Evolutionary conservation across 176 grass and related monocot genomes (phyloP), one percentile per base, ranked within the genome.

Genomic region (Coix lacrymajobi): DNA sequence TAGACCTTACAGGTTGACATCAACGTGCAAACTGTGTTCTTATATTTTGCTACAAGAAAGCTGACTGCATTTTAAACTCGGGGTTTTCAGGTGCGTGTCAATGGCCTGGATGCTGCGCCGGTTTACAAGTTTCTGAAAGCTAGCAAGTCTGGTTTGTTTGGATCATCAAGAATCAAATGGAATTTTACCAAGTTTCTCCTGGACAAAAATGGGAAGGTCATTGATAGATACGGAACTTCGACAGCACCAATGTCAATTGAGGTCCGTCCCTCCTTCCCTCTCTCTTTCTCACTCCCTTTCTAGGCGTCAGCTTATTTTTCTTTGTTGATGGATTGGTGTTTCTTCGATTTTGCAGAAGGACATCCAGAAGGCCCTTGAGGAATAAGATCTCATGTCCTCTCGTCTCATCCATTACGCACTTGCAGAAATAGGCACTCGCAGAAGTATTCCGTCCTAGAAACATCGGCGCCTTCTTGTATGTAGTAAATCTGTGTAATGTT

Each of bases 111-210:
- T 44, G 66, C 96, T 33, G 79, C 82, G 0, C 92, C 96, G 28
- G 44, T 98, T 68, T 98, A 95, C 75, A 90, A 93, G 75, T 98
- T 95, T 76, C 62, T 98, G n/a, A 98, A 95, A 87, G 88, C 92
- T 62, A 93, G 88, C 75, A 95, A 93, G 67, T 40, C 87, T 43
- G 90, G 90, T 67, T 46, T 95, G 52, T 84, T 89, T 79, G 96
- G 96, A 82, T 89, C 81, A 54, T 19, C 51, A 72, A 91, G 92
- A 82, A 95, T 98, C 44, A 98, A 93, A 79, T 95, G 96, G 92
- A 98, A 98, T 78, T 98, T 95, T 71, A 95, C 96, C 32, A 98
- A 98, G 76, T 98, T 98, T 78, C 90, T 98, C 46, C 66, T 98
- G 16, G 89, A 86, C 54, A 98, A 93, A 88, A 81, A 95, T 38